A percentile compares a stretch with the other conserved stretches of the same genome.
Conservation (phyloP, 169 alveolate genomes). For the Cryptosporidium sp. region DNA sequence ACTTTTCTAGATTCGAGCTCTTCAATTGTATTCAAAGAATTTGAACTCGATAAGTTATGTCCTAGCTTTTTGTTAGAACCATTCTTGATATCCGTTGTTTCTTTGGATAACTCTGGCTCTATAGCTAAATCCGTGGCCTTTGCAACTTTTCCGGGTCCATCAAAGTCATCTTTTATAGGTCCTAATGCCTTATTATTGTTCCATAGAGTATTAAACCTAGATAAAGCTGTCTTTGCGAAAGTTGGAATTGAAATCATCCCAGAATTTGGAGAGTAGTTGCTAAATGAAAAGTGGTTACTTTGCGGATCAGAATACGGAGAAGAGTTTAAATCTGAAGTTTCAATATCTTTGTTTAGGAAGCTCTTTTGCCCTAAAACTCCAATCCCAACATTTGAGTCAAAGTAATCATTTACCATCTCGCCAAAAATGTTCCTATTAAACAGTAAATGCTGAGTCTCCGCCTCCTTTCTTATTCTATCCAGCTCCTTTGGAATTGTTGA, state of each 20-base stretch:
- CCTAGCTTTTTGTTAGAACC: background rate
- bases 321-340: background rate
- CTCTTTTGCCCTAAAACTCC: slow-evolving; percentile 45
- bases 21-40: background rate
- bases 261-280: slow-evolving; percentile 27
- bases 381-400: slow-evolving; percentile 17
- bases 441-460: slow-evolving; percentile 66
- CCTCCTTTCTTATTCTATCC: slow-evolving; percentile 70
- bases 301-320: background rate
- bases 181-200: background rate
- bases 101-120: background rate
- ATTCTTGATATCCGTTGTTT: background rate
- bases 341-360: slow-evolving; percentile 21
- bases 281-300: slow-evolving; percentile 16
- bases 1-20: background rate
- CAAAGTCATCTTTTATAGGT: background rate
- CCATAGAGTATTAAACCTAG: slow-evolving; percentile 60
- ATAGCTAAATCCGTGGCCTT: background rate
- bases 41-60: background rate
- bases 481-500: slow-evolving; percentile 70
- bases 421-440: slow-evolving; percentile 69
- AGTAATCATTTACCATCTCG: slow-evolving; percentile 44
- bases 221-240: slow-evolving; percentile 51
- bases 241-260: slow-evolving; percentile 37
- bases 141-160: background rate